phyloP scores from a whole-genome alignment of 352 stramenopile genomes.

The Pythium coloratum region DNA sequence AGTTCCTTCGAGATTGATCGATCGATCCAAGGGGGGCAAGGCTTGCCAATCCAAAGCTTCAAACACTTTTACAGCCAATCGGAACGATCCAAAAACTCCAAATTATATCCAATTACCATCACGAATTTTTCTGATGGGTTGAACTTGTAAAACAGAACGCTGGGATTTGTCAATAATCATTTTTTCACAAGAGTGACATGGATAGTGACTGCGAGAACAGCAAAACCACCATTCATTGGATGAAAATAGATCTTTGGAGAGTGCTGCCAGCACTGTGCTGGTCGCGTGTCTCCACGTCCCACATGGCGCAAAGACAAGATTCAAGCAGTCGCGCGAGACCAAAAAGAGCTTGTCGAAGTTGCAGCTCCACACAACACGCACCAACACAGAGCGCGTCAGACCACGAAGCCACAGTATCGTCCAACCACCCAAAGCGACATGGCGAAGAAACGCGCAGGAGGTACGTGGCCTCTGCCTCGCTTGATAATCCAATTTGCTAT shows the following conservation, averaged over 20 bases:
- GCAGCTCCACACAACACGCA: not conserved
- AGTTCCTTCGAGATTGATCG: slow-evolving; percentile 14
- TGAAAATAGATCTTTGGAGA: not conserved
- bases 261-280: not conserved
- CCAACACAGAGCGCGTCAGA: not conserved
- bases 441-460: slow-evolving; percentile 64
- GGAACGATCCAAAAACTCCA: not conserved
- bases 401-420: not conserved
- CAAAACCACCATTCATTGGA: not conserved
- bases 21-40: slow-evolving; percentile 1
- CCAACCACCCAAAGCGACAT: slow-evolving; percentile 27
- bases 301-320: slow-evolving; percentile 19
- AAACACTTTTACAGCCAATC: slow-evolving; percentile 16
- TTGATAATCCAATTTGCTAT: not conserved
- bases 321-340: not conserved
- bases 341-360: slow-evolving; percentile 11
- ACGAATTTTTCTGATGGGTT: not conserved
- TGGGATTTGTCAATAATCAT: slow-evolving; percentile 5
- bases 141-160: not conserved
- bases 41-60: slow-evolving; percentile 4
- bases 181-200: slow-evolving; percentile 1
- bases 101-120: not conserved
- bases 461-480: slow-evolving; percentile 25
- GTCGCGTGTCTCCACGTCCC: not conserved
- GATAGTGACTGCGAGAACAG: slow-evolving; percentile 1